Conservation (phyloP, 108 stramenopile species). For the Nitzschia putrida region DNA sequence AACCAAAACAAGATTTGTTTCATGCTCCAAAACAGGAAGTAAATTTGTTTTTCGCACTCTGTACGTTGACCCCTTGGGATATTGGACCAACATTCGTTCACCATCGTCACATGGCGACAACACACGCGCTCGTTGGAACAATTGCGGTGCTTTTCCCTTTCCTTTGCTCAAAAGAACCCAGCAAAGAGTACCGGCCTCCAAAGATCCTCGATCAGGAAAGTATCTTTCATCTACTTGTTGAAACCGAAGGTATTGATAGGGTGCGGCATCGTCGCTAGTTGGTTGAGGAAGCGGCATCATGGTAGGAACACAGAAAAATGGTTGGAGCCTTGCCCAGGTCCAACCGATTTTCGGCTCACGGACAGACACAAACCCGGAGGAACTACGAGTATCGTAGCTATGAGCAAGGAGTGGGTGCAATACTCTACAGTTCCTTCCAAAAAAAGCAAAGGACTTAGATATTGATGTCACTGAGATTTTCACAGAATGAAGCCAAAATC, state of each 20-base stretch:
- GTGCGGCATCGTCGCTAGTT: neutral
- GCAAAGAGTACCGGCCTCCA: conserved; percentile 41
- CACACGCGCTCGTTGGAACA: conserved; percentile 27
- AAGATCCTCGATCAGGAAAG: conserved; percentile 5
- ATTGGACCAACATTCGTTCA: conserved; percentile 58
- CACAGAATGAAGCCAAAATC: no score
- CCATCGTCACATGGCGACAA: conserved; percentile 4
- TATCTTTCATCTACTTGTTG: conserved; percentile 19
- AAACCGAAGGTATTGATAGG: conserved; percentile 23
- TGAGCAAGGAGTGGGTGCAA: no score
- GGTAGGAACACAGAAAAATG: no score
- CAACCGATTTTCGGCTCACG: no score
- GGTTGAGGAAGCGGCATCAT: conserved; percentile 14
- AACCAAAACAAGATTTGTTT: conserved; percentile 49
- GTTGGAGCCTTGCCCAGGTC: no score
- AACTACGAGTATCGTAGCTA: no score
- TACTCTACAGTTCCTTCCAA: no score
- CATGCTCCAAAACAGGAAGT: conserved; percentile 59
- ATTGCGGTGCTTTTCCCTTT: conserved; percentile 23
- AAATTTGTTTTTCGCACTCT: conserved; percentile 55
- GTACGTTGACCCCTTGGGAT: conserved; percentile 79
- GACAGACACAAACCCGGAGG: no score
- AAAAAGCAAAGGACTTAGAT: no score
- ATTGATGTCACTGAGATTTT: no score
- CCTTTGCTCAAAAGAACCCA: conserved; percentile 68